Base-by-base conservation (phyloP, 495 filamentous ascomycete species). In the Penicillium mononematosum region DNA sequence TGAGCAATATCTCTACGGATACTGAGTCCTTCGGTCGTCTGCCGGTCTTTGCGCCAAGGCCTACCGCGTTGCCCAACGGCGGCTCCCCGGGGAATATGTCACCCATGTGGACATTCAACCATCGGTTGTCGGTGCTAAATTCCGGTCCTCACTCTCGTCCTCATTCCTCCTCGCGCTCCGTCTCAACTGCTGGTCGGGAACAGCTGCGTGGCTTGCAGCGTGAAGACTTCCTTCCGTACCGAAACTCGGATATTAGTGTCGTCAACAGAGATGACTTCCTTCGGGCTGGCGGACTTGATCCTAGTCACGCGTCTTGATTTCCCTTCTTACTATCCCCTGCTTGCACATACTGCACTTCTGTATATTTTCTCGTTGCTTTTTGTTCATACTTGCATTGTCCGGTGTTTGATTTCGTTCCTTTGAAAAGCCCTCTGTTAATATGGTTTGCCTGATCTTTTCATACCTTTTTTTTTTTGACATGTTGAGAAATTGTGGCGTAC, bases 201-300 rank as follows among this genome's bases (percentile, higher is more conserved):
- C 70, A 74, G 55, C 39, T 75, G 44, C 72, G 69, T 39, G 70
- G 75, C 24, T 56, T 77, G 24, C 67, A 70, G 10, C 70, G 74
- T 8, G 73, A 75, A 44, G 73, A 75, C 32, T 50, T 72, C 56
- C 61, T 64, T 31, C 74, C 67, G 48, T 77, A 75, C 51, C 73
- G 73, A 34, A 75, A 75, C 51, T 73, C 74, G 42, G 74, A 77
- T 60, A 63, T 77, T 32, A 77, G 71, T 57, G 56, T 60, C n/a
- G 72, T 73, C 55, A 72, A 73, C 70, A 58, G 71, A 45, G 73
- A 77, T 3, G 74, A 75, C 31, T 75, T 75, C 54, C 43, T 74
- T 5, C 62, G 68, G 32, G 70, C 73, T 47, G 69, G 62, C 9
- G 53, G 53, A 1, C 20, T 45, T 17, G 8, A 7, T 47, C 53